Conservation (phyloP, 306 rosid species). For the Inga leiocalycina region DNA sequence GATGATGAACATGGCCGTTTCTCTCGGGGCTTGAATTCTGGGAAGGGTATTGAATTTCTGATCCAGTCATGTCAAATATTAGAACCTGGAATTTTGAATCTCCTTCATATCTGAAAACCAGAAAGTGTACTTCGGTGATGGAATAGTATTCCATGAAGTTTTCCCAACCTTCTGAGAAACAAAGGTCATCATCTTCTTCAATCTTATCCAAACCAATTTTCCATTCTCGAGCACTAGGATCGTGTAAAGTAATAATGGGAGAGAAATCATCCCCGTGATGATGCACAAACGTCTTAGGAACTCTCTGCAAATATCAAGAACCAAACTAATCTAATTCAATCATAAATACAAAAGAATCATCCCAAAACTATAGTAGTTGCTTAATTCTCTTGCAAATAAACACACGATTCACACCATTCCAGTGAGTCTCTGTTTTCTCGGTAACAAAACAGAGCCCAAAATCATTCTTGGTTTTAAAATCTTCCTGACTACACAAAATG, state of each 20-base stretch:
- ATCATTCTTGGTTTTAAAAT: not conserved
- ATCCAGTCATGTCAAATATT: slow-evolving; percentile 20
- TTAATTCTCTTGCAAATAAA: no score
- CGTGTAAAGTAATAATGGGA: not conserved
- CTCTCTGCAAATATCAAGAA: slow-evolving; percentile 19
- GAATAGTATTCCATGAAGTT: slow-evolving; percentile 28
- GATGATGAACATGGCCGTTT: not conserved
- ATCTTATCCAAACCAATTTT: slow-evolving; percentile 26
- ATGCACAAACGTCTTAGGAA: slow-evolving; percentile 11
- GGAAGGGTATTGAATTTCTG: slow-evolving; percentile 36
- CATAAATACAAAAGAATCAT: not conserved
- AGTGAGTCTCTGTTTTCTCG: not conserved
- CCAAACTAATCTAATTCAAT: not conserved
- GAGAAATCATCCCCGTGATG: slow-evolving; percentile 17
- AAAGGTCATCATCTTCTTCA: not conserved
- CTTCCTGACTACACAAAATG: not conserved
- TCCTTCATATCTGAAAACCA: slow-evolving; percentile 36
- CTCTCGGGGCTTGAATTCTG: not conserved
- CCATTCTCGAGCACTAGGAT: slow-evolving; percentile 36
- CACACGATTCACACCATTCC: not conserved
- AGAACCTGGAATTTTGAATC: slow-evolving; percentile 34
- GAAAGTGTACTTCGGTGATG: not conserved
- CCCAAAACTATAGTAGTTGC: not conserved
- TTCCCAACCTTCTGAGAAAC: slow-evolving; percentile 26
- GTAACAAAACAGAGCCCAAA: not conserved